phyloP scores from a whole-genome alignment of 352 stramenopile species.

The Aphanomyces stellatus region DNA sequence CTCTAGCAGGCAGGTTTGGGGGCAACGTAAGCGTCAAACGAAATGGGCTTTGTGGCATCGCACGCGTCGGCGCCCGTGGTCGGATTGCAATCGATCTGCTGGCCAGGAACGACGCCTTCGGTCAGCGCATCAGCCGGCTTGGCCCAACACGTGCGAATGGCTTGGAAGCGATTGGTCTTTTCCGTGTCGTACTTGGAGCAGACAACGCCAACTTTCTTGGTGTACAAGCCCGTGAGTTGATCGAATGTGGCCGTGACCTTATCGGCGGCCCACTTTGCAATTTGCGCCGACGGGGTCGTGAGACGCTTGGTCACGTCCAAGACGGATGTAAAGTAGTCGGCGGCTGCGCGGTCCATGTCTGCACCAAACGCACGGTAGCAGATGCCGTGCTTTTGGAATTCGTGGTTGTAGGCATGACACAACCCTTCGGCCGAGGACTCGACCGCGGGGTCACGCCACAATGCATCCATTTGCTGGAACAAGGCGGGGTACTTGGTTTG shows the following conservation, averaged over 20 bases:
- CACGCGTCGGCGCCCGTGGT: constrained; percentile 19
- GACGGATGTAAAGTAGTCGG: constrained; percentile 55
- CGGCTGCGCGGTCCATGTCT: constrained; percentile 39
- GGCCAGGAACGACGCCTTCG: constrained; percentile 2
- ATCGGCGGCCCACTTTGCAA: constrained; percentile 42
- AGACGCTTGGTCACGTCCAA: constrained; percentile 40
- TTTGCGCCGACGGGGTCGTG: constrained; percentile 33
- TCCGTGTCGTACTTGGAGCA: constrained; percentile 43
- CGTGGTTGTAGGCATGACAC: constrained; percentile 77
- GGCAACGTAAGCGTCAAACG: constrained; percentile 20
- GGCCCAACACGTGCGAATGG: constrained; percentile 59
- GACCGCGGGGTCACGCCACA: constrained; percentile 61
- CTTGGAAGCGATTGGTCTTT: constrained; percentile 46
- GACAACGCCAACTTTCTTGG: constrained; percentile 53
- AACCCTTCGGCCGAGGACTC: constrained; percentile 43
- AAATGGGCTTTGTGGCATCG: constrained; percentile 22
- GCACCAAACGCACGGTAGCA: constrained; percentile 52
- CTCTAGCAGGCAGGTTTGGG: not conserved
- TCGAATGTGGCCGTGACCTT: constrained; percentile 26
- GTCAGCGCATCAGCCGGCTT: constrained; percentile 27
- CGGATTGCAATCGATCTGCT: constrained; percentile 22
- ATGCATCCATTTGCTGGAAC: constrained; percentile 43
- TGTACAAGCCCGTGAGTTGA: constrained; percentile 40
- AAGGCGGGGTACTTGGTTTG: constrained; percentile 34
- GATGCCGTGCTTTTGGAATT: constrained; percentile 77